These are phyloP conservation scores for Orbilia ellipsospora DNA, from an alignment of 2,329 filamentous ascomycete species.

Conservation along the genomic window DNA sequence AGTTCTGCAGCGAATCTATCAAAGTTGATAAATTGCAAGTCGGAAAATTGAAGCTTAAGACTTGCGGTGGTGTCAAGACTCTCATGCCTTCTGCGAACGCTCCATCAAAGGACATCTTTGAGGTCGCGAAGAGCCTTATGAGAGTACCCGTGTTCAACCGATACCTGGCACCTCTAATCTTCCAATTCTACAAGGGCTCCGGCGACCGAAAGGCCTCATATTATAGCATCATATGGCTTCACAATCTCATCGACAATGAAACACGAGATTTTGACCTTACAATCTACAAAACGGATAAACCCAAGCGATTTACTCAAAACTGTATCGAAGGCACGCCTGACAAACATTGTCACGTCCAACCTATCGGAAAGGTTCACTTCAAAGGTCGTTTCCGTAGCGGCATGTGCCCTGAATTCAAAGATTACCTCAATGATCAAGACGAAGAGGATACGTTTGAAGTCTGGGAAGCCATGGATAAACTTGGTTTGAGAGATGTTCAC, in stretches of 20 bases:
- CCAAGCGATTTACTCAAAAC: constrained; percentile 84
- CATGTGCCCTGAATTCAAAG: constrained; percentile 85
- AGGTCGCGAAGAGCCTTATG: constrained; percentile 62
- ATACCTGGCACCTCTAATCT: constrained; percentile 88
- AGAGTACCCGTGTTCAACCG: constrained; percentile 88
- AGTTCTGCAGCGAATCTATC: constrained; percentile 80
- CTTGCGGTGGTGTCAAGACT: constrained; percentile 54
- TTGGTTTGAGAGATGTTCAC: constrained; percentile 36
- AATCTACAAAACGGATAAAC: constrained; percentile 84
- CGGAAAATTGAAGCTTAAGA: constrained; percentile 48
- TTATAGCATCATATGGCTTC: constrained; percentile 86
- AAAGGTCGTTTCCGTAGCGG: constrained; percentile 85
- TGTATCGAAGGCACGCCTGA: constrained; percentile 87
- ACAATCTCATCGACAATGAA: constrained; percentile 84
- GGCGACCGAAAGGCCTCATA: constrained; percentile 55
- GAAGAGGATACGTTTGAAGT: constrained; percentile 92
- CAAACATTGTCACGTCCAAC: constrained; percentile 77
- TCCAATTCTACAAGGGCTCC: constrained; percentile 76
- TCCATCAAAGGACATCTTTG: constrained; percentile 21
- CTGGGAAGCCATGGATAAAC: constrained; percentile 75
- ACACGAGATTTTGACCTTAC: constrained; percentile 84
- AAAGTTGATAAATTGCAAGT: constrained; percentile 69
- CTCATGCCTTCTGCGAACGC: constrained; percentile 62
- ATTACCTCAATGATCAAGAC: constrained; percentile 88
- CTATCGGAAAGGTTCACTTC: constrained; percentile 85